These are phyloP conservation scores for Thoreauomyces humboldtii DNA, from an alignment of 192 early-diverging fungal species.

Conservation along the genomic window DNA sequence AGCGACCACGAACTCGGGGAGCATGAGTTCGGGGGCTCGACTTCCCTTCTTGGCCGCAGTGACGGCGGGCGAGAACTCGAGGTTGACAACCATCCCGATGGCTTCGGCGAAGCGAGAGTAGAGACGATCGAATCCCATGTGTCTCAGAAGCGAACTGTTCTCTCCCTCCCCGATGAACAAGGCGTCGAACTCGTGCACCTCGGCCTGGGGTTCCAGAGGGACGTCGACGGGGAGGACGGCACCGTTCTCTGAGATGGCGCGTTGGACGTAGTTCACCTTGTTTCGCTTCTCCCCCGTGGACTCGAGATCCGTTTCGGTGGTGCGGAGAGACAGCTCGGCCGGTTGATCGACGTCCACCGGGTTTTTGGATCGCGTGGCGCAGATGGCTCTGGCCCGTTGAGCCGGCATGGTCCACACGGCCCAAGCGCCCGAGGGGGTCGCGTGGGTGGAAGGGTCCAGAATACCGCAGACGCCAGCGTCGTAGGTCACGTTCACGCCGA, in stretches of 20 bases:
- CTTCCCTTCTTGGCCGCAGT: background rate
- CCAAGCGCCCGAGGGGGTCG: background rate
- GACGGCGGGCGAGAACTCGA: conserved; percentile 34
- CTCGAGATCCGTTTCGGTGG: conserved; percentile 22
- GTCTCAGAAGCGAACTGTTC: conserved; percentile 35
- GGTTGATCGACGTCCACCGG: background rate
- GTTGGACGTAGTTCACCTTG: conserved; percentile 38
- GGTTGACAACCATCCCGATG: conserved; percentile 48
- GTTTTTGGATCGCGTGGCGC: background rate
- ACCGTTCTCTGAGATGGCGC: conserved; percentile 29
- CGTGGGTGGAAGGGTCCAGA: conserved; percentile 20
- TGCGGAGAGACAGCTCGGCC: conserved; percentile 34
- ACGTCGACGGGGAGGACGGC: conserved; percentile 18
- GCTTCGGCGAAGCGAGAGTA: conserved; percentile 35
- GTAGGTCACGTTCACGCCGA: conserved; percentile 32
- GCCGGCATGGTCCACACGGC: conserved; percentile 7
- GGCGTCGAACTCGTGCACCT: conserved; percentile 31
- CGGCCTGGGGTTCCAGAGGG: background rate
- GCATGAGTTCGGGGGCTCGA: conserved; percentile 26
- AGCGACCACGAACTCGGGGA: conserved; percentile 34
- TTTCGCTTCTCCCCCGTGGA: conserved; percentile 15
- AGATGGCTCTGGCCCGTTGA: background rate
- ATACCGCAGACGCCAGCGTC: conserved; percentile 38
- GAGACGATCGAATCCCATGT: conserved; percentile 43
- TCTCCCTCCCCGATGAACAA: conserved; percentile 47